Conservation (phyloP, 306 rosid genomes). For the Spatholobus suberectus region DNA sequence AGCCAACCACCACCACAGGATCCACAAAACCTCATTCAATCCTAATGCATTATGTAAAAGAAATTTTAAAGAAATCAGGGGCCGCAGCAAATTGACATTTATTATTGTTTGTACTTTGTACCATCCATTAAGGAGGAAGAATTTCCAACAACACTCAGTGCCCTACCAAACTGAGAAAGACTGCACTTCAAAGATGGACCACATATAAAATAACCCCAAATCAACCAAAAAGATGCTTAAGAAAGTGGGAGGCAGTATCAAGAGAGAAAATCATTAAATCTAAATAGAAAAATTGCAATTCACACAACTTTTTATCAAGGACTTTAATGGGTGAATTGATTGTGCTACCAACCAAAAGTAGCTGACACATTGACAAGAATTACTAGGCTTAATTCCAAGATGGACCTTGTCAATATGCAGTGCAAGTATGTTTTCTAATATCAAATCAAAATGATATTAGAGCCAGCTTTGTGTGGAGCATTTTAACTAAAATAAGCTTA, state of each 20-base stretch:
- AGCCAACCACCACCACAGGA: constrained; percentile 13
- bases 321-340: constrained; percentile 35
- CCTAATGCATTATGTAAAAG: constrained; percentile 14
- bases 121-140: constrained; percentile 9
- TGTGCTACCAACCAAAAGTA: constrained; percentile 38
- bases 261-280: background rate
- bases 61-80: background rate
- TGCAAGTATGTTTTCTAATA: background rate
- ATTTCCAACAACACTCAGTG: background rate
- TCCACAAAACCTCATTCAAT: constrained; percentile 10
- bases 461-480: background rate
- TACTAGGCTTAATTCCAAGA: constrained; percentile 18
- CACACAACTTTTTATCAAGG: constrained; percentile 10
- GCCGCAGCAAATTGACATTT: constrained; percentile 1
- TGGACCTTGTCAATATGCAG: background rate
- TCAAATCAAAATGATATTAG: background rate
- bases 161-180: constrained; percentile 24
- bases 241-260: background rate
- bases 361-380: constrained; percentile 3
- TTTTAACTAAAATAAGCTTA: constrained; percentile 13
- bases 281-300: background rate
- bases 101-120: constrained; percentile 4
- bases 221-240: background rate
- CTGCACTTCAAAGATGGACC: constrained; percentile 12
- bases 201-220: constrained; percentile 5